phyloP scores from a whole-genome alignment of 1,284 basidiomycete genomes.

The Waitea zeae region DNA sequence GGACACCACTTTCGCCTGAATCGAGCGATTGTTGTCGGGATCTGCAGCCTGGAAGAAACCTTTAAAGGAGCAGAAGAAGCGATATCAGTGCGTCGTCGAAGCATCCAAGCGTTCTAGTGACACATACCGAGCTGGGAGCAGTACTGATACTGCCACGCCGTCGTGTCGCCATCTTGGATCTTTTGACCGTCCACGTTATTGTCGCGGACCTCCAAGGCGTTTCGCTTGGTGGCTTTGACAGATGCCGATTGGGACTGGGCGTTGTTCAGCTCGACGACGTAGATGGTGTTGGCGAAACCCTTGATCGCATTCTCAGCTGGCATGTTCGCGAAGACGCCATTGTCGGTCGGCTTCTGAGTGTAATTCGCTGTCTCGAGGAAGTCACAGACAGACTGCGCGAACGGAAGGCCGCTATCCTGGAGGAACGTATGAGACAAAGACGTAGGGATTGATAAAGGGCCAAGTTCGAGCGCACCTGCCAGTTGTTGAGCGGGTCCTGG shows the following conservation, averaged over 20 bases:
- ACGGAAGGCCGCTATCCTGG: slow-evolving; percentile 28
- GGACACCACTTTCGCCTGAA: slow-evolving; percentile 26
- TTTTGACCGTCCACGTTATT: too few species aligned
- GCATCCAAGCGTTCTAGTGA: slow-evolving; percentile 2
- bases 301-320: slow-evolving; percentile 19
- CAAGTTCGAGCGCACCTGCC: slow-evolving; percentile 20
- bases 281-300: slow-evolving; percentile 25
- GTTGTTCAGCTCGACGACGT: too few species aligned
- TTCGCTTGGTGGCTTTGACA: too few species aligned
- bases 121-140: slow-evolving; percentile 35
- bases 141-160: slow-evolving; percentile 37
- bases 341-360: slow-evolving; percentile 18
- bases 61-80: slow-evolving; percentile 7
- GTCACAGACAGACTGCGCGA: slow-evolving; percentile 28
- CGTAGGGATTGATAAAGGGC: background rate
- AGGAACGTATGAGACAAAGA: background rate
- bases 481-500: slow-evolving; percentile 30
- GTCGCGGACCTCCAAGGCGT: too few species aligned
- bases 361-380: slow-evolving; percentile 25
- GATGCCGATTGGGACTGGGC: too few species aligned
- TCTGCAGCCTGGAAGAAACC: slow-evolving; percentile 31
- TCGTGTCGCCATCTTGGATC: too few species aligned
- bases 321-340: slow-evolving; percentile 17
- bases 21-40: slow-evolving; percentile 23
- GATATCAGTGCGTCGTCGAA: background rate